Evolutionary conservation across 345 rosid species (phyloP).

Genomic region (Brassica nigra): DNA sequence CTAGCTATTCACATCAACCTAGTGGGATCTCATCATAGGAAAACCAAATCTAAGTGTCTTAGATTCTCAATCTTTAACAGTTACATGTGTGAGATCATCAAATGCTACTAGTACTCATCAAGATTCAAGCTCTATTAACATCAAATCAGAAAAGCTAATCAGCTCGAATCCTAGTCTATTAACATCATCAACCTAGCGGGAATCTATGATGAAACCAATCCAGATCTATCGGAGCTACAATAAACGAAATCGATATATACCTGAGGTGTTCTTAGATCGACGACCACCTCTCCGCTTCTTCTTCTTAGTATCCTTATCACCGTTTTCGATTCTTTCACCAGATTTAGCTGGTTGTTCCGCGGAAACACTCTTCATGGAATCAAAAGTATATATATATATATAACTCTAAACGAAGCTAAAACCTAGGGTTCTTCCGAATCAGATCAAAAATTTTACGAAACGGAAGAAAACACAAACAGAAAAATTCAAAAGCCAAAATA

Average conservation of each 20-base stretch:
- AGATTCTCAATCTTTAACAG: no score
- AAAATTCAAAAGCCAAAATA: neutral
- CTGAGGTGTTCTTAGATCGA: conserved; percentile 62
- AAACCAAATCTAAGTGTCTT: no score
- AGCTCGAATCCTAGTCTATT: no score
- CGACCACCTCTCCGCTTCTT: conserved; percentile 66
- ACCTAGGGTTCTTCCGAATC: conserved; percentile 55
- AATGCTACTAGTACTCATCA: no score
- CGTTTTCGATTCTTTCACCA: conserved; percentile 54
- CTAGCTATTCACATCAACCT: neutral
- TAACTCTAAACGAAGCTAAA: neutral
- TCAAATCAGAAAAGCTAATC: no score
- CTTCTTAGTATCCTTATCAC: conserved; percentile 76
- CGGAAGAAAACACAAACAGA: conserved; percentile 50
- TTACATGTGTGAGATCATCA: no score
- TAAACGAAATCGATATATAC: conserved; percentile 13
- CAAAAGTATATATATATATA: neutral
- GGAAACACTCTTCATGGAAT: conserved; percentile 46
- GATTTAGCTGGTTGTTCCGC: conserved; percentile 46
- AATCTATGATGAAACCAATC: neutral
- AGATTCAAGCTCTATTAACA: no score
- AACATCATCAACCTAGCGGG: no score
- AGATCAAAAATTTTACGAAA: conserved; percentile 36
- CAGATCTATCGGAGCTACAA: neutral
- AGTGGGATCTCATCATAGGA: neutral